These are phyloP conservation scores for Lipomyces chichibuensis DNA, from an alignment of 805 yeast genomes.

Conservation along the genomic window DNA sequence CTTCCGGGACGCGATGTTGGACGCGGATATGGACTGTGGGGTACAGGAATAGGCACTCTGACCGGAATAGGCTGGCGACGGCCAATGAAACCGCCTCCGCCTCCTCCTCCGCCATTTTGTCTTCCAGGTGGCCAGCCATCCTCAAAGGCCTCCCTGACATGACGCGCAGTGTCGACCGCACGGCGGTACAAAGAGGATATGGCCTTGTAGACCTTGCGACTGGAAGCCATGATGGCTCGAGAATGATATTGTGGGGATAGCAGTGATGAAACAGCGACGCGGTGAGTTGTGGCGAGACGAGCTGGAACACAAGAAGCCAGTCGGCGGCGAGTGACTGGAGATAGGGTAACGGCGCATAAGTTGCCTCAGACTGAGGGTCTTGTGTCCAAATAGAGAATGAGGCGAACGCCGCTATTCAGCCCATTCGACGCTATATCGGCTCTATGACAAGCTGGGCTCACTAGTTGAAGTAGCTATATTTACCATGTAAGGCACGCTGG, in stretches of 20 bases:
- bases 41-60: slow-evolving; percentile 27
- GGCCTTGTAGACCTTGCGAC: slow-evolving; percentile 24
- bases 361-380: too few species aligned
- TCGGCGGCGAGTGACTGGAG: not conserved
- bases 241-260: not conserved
- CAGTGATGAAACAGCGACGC: not conserved
- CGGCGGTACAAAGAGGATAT: slow-evolving; percentile 26
- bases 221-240: slow-evolving; percentile 13
- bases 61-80: slow-evolving; percentile 28
- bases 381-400: too few species aligned
- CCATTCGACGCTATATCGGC: too few species aligned
- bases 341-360: not conserved
- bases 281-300: not conserved
- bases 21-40: not conserved
- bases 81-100: slow-evolving; percentile 22
- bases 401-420: too few species aligned
- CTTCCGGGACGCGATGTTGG: not conserved
- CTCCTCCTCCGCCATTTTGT: slow-evolving; percentile 7
- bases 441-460: too few species aligned
- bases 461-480: too few species aligned
- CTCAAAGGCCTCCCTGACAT: slow-evolving; percentile 31
- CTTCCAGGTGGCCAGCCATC: slow-evolving; percentile 22
- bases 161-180: slow-evolving; percentile 25
- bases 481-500: too few species aligned
- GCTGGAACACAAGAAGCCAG: not conserved